Base-by-base conservation (phyloP, 23 red algal species). In the Agarophyton chilense region DNA sequence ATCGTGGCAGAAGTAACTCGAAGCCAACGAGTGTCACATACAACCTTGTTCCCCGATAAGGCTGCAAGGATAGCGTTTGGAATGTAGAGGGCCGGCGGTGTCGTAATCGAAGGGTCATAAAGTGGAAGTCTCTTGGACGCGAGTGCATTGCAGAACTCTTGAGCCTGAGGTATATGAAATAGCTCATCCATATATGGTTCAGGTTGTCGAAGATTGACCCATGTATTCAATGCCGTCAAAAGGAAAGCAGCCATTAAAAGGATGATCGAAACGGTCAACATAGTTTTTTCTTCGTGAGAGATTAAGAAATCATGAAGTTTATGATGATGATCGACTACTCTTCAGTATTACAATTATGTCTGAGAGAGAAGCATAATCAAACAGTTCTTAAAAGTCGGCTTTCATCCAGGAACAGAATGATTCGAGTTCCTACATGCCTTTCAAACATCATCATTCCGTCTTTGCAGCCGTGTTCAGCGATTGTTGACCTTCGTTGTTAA, bases 111-210 rank as follows among this genome's bases (percentile, higher is more conserved):
- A 28, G 67, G 25, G 32, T 84, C 57, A 61, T 89, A 89, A n/a
- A 35, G 4, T 38, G 79, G 66, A 47, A 56, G 40, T 22, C 4
- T 26, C 41, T 36, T 31, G 35, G 9, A 11, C 3, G 22, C 18
- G 18, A 81, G 16, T n/a, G 60, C 47, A 32, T 46, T 10, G 63
- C 93, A 95, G 46, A 86, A 83, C 19, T 54, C 62, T 73, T 82
- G 47, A 40, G 93, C 85, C 64, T 95, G 93, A 35, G 93, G 84
- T 8, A 83, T 66, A 74, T 95, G 93, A 39, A 89, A 84, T n/a
- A 95, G 86, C 40, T 95, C 93, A 46, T 95, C 93, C 93, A 95
- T 95, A 58, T 95, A 95, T 6, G 93, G 93, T 21, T 38, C 41
- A 28, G 78, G 83, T 70, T 95, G 93, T 4, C 84, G 93, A 38